phyloP scores from a whole-genome alignment of 371 early-diverging fungal genomes.

The Sporodiniella umbellata region DNA sequence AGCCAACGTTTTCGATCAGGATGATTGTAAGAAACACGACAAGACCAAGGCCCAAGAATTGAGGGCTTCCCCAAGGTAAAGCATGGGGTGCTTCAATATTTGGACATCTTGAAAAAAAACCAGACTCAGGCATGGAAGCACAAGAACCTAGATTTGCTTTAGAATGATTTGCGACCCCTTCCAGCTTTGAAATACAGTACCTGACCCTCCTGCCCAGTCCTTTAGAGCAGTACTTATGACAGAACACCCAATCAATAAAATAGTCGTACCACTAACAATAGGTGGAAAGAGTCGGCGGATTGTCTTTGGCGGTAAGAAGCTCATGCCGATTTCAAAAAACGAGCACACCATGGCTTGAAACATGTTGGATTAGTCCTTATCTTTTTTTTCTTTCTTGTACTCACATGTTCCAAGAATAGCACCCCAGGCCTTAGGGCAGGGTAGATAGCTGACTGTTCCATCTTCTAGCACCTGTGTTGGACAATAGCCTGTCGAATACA shows the following conservation, averaged over 20 bases:
- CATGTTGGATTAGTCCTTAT: background rate
- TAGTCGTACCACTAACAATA: slow-evolving; percentile 57
- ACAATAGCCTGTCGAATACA: slow-evolving; percentile 46
- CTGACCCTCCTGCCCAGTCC: slow-evolving; percentile 61
- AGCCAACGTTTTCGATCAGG: slow-evolving; percentile 63
- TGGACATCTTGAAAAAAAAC: slow-evolving; percentile 56
- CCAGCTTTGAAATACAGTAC: slow-evolving; percentile 3
- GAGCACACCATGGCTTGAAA: slow-evolving; percentile 47
- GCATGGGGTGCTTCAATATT: slow-evolving; percentile 52
- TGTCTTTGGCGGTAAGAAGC: slow-evolving; percentile 55
- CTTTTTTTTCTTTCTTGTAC: background rate
- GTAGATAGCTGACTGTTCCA: slow-evolving; percentile 41
- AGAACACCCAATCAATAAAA: slow-evolving; percentile 57
- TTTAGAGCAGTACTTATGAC: slow-evolving; percentile 51
- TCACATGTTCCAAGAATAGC: slow-evolving; percentile 58
- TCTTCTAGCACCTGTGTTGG: slow-evolving; percentile 36
- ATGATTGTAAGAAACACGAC: slow-evolving; percentile 57
- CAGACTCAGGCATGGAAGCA: slow-evolving; percentile 40
- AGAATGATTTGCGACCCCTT: background rate
- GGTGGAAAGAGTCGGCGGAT: slow-evolving; percentile 58
- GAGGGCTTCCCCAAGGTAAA: slow-evolving; percentile 59
- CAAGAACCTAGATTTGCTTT: slow-evolving; percentile 19
- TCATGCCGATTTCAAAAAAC: slow-evolving; percentile 50
- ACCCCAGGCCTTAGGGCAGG: slow-evolving; percentile 59
- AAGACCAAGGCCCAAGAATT: slow-evolving; percentile 63